Base-by-base conservation (phyloP, 345 rosid species). In the Syzygium grande region DNA sequence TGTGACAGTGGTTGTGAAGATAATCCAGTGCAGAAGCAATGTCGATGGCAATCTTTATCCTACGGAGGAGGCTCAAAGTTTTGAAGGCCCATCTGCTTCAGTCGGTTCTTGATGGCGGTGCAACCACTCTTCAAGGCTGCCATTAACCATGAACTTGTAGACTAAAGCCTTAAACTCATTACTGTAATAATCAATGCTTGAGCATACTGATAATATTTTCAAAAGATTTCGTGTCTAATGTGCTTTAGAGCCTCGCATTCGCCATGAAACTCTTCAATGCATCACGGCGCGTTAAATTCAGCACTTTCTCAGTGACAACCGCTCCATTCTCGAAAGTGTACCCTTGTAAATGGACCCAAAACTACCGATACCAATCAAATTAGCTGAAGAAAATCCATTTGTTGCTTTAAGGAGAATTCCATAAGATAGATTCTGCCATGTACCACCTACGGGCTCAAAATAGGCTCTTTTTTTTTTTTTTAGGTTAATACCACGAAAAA, bases 21-120 rank as follows among this genome's bases (percentile, higher is more conserved):
- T 87, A 90, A 41, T 89, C 85, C 27, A 87, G 3, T 11, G 89
- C 90, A 73, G 58, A 17, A 15, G 86, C 90, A 34, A 90, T 83
- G 55, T 87, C 1, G 1, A 30, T 29, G 22, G 1, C 41, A 7
- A 63, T 63, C 11, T 65, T 65, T 15, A 65, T 65, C 22, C 43
- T 15, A 30, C 11, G 2, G 41, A 30, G 78, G 78, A 30, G 78
- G 41, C 41, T 65, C 22, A 65, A 16, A 30, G 9, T 14, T 65
- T 65, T 65, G 22, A 30, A 65, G 78, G 41, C 22, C 41, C 78
- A 65, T 65, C 21, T 65, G 22, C 78, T 29, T 65, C 43, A 21
- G 17, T 65, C 2, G 22, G 22, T 65, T 65, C 41, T 29, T 65
- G 78, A 34, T 29, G 19, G 78, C 9, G 9, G 22, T 17, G 11